Base-by-base conservation (phyloP, 129 eudicot species). In the Flaveria brownii region DNA sequence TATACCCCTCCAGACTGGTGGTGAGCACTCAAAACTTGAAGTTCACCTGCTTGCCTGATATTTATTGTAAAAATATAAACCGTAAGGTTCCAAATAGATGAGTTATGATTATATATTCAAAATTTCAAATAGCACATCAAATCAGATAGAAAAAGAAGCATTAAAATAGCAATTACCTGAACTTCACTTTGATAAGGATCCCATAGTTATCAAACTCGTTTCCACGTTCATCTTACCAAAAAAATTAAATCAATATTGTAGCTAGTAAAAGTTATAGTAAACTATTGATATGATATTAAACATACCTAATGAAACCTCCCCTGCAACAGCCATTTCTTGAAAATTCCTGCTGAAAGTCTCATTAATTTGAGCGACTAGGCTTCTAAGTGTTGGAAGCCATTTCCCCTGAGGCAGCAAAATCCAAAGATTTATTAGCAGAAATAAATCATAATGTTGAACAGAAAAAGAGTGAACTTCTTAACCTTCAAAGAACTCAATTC, bases 1-100 rank as follows among this genome's bases (percentile, higher is more conserved):
- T 66, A 47, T 94, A 94, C 97, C 96, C 99, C 99, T 86, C 99
- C 99, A 45, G 99, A 95, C 78, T 95, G 99, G 78, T 91, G 99
- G 73, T 95, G 94, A 73, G 97, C 97, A 81, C 99, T 91, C 59
- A 95, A 84, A 67, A 91, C 99, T 75, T 95, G 97, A 57, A 95
- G 96, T 73, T 84, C 87, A 73, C 92, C 97, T 14, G 89, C 73
- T 86, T 91, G 90, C 85, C 99, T 94, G 90, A 60, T 66, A 57
- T 81, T 70, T 25, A 79, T 71, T 54, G 72, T 54, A 67, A 80
- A 65, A 72, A 49, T 33, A 9, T 62, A 28, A 62, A 30, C 45
- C 20, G 1, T 26, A 62, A n/a, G n/a, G 20, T 62, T 60, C n/a
- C 11, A 66, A 16, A n/a, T 16, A 39, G 28, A 66, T 66, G 71